Evolutionary conservation across 148 eudicot species (phyloP), one percentile per base, ranked within the genome.

Genomic region (Oxyria digyna): DNA sequence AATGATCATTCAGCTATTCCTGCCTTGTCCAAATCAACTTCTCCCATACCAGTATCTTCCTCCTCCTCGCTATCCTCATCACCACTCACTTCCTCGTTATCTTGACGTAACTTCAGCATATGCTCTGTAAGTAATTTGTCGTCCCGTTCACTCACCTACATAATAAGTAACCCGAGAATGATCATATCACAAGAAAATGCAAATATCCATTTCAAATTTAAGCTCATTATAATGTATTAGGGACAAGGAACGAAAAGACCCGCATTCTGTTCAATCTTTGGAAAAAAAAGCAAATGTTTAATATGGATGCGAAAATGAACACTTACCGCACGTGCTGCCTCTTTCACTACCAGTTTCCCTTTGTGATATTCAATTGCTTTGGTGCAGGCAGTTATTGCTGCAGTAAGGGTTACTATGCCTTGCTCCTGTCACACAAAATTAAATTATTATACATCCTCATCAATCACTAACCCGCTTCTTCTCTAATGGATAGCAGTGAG

Each of bases 31-130:
- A 89, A 59, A 72, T 89, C 96, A 18, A 83, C 80, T 12, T 87
- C 89, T 21, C 96, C 91, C 96, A 89, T 87, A 37, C 96, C 96
- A 6, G 89, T 87, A 42, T 89, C 96, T 42, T 89, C 96, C 71
- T 89, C 92, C 46, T 78, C 96, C 78, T 87, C 91, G 32, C 85
- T 87, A 26, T 79, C 89, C 46, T 87, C 89, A 63, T 89, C 96
- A 0, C 88, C 96, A 49, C 85, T 78, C 41, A 81, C 62, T 78
- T 89, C 96, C 75, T 82, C 85, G 69, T 89, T 89, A 33, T 72
- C 75, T 52, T 71, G 71, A 12, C 75, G 77, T 64, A 87, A 79
- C 67, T 82, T 81, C 24, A 75, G 84, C 96, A 89, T 71, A 1
- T 77, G 81, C 31, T 89, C 92, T 37, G 74, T 80, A 48, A 89